Evolutionary conservation across 345 rosid species (phyloP).

Genomic region (Melaleuca alternifolia): DNA sequence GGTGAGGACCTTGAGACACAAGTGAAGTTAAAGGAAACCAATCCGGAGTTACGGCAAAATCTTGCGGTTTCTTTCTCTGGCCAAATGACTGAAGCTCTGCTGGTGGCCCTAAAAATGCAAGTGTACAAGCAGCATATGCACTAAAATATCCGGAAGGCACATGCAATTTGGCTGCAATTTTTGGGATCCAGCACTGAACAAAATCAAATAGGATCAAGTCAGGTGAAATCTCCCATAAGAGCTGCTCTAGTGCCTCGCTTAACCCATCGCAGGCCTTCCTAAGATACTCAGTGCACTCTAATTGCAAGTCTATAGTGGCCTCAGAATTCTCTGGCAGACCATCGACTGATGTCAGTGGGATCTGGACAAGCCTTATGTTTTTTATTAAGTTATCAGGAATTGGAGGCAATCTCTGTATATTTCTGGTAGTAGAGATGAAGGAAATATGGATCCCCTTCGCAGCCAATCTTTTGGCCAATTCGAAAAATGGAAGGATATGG

Average conservation of each 20-base stretch:
- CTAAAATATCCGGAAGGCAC: constrained; percentile 6
- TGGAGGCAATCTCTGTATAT: constrained; percentile 13
- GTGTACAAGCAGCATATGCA: constrained; percentile 8
- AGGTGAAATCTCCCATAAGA: constrained; percentile 4
- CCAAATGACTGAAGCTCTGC: constrained; percentile 4
- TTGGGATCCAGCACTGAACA: constrained; percentile 10
- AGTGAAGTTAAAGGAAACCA: constrained; percentile 9
- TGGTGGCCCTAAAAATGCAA: constrained; percentile 11
- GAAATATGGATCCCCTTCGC: constrained; percentile 7
- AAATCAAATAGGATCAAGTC: constrained; percentile 9
- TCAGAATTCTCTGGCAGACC: constrained; percentile 11
- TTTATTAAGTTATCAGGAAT: not conserved
- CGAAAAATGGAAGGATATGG: constrained; percentile 9
- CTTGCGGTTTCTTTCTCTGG: constrained; percentile 1
- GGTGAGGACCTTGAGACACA: constrained; percentile 3
- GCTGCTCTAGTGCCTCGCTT: constrained; percentile 1
- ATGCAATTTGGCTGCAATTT: constrained; percentile 2
- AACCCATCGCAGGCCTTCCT: constrained; percentile 9
- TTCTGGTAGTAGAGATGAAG: constrained; percentile 11
- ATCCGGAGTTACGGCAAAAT: not conserved
- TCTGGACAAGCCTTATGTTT: constrained; percentile 4
- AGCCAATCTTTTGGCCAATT: constrained; percentile 8
- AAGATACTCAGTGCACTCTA: constrained; percentile 2
- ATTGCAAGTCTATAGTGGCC: constrained; percentile 15
- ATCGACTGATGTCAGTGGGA: constrained; percentile 2